phyloP scores from a whole-genome alignment of 2,329 filamentous ascomycete species.

The Clonostachys rhizophaga region DNA sequence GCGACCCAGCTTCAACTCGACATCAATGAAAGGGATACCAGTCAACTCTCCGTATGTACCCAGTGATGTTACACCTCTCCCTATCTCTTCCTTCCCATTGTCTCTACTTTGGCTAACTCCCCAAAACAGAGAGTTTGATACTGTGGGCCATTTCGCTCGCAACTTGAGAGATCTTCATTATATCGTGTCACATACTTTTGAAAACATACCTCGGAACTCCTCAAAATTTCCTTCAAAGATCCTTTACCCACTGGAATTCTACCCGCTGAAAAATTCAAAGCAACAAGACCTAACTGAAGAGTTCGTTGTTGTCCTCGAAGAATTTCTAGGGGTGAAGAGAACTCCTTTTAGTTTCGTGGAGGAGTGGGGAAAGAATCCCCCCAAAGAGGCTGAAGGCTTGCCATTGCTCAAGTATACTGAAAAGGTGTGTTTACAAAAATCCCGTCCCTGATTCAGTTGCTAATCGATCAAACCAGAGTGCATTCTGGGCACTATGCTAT shows the following conservation, averaged over 20 bases:
- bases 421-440: slow-evolving; percentile 9
- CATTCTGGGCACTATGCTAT: slow-evolving; percentile 18
- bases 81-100: no score
- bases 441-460: no score
- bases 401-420: slow-evolving; percentile 17
- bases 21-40: slow-evolving; percentile 6
- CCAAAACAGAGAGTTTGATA: slow-evolving; percentile 9
- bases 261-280: not conserved
- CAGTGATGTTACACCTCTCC: no score
- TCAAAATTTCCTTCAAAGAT: not conserved
- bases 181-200: slow-evolving; percentile 6
- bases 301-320: slow-evolving; percentile 17
- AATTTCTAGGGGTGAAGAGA: slow-evolving; percentile 7
- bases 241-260: not conserved
- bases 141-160: slow-evolving; percentile 13
- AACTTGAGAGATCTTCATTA: slow-evolving; percentile 15
- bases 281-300: not conserved
- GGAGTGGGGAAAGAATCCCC: slow-evolving; percentile 12
- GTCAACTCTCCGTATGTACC: slow-evolving; percentile 11
- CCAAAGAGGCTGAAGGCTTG: slow-evolving; percentile 9
- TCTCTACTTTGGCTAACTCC: no score
- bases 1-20: slow-evolving; percentile 7
- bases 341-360: slow-evolving; percentile 9
- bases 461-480: slow-evolving; percentile 1
- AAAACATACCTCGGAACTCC: slow-evolving; percentile 5